A percentile compares a stretch with the other conserved stretches of the same genome.
phyloP scores from a whole-genome alignment of 78 protist genomes.

The Dictyostelium capitatum region DNA sequence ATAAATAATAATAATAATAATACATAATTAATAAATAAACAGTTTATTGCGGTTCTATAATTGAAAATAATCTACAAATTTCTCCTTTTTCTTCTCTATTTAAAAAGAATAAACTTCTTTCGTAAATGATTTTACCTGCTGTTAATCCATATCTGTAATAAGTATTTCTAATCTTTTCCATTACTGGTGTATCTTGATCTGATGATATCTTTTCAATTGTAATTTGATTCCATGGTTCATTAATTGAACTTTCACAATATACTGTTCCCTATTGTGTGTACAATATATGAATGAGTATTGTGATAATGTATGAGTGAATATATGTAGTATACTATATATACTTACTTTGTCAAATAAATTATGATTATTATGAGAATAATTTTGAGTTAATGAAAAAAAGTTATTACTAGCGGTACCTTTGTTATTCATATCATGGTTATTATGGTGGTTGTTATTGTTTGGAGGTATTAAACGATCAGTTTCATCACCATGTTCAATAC shows the following conservation, averaged over 20 bases:
- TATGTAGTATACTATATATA: neutral
- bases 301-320: neutral
- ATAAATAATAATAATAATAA: too few relatives aligned
- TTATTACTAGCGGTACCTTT: neutral
- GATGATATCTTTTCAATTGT: slow-evolving; percentile 62
- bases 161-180: slow-evolving; percentile 32
- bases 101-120: neutral
- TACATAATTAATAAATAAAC: too few relatives aligned
- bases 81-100: neutral
- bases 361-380: neutral
- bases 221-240: slow-evolving; percentile 47
- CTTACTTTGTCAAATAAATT: neutral
- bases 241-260: slow-evolving; percentile 30
- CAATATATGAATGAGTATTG: too few relatives aligned
- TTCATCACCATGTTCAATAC: neutral
- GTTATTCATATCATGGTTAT: neutral
- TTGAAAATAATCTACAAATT: neutral
- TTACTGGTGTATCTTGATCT: neutral
- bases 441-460: neutral
- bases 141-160: slow-evolving; percentile 51
- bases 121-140: slow-evolving; percentile 42
- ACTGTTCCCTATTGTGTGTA: neutral
- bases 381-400: neutral
- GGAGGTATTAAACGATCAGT: neutral
- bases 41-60: neutral